These are phyloP conservation scores for Herpotrichia juniperi DNA, from an alignment of 2,329 filamentous ascomycete genomes.

Conservation along the genomic window DNA sequence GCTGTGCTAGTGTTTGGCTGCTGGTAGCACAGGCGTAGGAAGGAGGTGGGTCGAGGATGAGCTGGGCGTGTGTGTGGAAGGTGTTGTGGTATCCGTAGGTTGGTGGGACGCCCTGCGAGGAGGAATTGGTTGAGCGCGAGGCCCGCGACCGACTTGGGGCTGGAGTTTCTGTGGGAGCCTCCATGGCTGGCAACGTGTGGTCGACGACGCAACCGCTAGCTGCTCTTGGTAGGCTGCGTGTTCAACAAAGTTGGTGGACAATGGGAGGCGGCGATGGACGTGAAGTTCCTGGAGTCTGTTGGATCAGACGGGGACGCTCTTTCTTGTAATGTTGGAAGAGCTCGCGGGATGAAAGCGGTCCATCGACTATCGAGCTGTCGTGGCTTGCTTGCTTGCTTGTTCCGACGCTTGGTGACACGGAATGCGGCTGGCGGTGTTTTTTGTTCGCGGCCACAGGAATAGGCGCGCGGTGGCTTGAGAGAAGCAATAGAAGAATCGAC, in stretches of 20 bases:
- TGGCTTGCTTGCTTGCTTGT: conserved; percentile 2
- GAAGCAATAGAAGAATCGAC: neutral
- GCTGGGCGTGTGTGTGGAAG: conserved; percentile 46
- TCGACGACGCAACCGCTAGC: neutral
- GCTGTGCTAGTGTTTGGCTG: conserved; percentile 21
- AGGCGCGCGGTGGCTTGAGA: neutral
- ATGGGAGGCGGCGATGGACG: neutral
- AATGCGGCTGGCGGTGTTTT: neutral
- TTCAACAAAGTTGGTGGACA: neutral
- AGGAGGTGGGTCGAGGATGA: conserved; percentile 34
- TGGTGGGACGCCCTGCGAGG: conserved; percentile 23
- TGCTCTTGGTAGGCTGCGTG: neutral
- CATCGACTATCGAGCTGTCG: conserved; percentile 1
- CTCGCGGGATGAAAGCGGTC: conserved; percentile 8
- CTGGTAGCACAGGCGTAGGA: conserved; percentile 37
- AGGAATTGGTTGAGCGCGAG: conserved; percentile 11
- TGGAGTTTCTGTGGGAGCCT: neutral
- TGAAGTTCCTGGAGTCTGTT: neutral
- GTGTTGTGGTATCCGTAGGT: conserved; percentile 51
- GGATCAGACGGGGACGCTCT: neutral
- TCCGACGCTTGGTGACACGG: neutral
- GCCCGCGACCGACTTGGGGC: neutral
- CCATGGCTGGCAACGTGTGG: neutral
- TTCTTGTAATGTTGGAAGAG: conserved; percentile 4
- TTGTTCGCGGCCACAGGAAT: neutral